Conservation (phyloP, 306 rosid species). For the Ammopiptanthus mongolicus region DNA sequence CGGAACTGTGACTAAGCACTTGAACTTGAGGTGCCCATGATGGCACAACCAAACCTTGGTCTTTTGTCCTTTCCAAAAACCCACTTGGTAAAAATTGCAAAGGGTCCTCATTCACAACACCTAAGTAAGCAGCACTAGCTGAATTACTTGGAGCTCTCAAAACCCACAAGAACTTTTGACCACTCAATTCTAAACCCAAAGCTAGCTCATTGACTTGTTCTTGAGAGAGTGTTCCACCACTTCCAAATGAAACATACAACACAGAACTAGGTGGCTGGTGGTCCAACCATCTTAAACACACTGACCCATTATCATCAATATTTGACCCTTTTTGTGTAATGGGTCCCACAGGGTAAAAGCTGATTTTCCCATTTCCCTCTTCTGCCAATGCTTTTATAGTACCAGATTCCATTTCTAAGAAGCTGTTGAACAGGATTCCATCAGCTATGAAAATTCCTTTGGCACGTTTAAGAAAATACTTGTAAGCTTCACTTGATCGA, state of each 20-base stretch:
- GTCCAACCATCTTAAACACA: slow-evolving; percentile 27
- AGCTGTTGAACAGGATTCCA: slow-evolving; percentile 31
- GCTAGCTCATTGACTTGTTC: slow-evolving; percentile 29
- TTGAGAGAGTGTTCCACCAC: slow-evolving; percentile 45
- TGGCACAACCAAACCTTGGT: slow-evolving; percentile 31
- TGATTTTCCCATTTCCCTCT: neutral
- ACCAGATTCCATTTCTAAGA: slow-evolving; percentile 19
- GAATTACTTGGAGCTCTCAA: slow-evolving; percentile 27
- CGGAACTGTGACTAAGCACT: slow-evolving; percentile 19
- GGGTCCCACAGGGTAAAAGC: slow-evolving; percentile 26
- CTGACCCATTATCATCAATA: neutral
- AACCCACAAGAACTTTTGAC: slow-evolving; percentile 38
- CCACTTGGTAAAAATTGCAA: slow-evolving; percentile 28
- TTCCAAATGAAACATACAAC: slow-evolving; percentile 38
- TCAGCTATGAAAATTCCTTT: neutral
- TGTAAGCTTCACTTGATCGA: slow-evolving; percentile 19
- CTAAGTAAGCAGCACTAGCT: slow-evolving; percentile 25
- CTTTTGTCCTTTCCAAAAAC: slow-evolving; percentile 29
- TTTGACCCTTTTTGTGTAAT: slow-evolving; percentile 23
- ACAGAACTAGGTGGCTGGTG: slow-evolving; percentile 22
- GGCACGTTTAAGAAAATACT: neutral
- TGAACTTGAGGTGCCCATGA: slow-evolving; percentile 36
- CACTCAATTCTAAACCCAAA: slow-evolving; percentile 35
- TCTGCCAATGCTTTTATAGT: slow-evolving; percentile 21
- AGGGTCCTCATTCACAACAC: neutral